phyloP scores from a whole-genome alignment of 2,329 filamentous ascomycete genomes.

The Emericellopsis atlantica region DNA sequence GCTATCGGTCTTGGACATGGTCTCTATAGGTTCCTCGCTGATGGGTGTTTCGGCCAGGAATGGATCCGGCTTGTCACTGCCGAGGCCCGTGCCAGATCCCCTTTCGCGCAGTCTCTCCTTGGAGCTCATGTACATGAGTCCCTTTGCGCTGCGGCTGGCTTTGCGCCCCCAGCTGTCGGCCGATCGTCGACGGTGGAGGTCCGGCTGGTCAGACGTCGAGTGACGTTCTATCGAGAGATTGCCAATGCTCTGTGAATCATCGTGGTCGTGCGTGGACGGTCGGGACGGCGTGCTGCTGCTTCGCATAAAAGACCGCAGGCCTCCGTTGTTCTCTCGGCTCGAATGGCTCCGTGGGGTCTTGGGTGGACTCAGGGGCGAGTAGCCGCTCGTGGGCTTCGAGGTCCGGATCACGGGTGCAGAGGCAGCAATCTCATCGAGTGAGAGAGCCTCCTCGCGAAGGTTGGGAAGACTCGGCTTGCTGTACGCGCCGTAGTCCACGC shows the following conservation, averaged over 20 bases:
- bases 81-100: conserved; percentile 9
- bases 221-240: conserved; percentile 51
- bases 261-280: conserved; percentile 43
- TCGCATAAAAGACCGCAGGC: conserved; percentile 48
- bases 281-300: conserved; percentile 30
- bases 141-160: conserved; percentile 33
- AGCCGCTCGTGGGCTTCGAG: conserved; percentile 66
- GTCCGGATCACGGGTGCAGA: conserved; percentile 66
- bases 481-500: conserved; percentile 62
- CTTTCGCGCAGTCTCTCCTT: conserved; percentile 53
- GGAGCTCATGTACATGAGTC: conserved; percentile 63
- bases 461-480: conserved; percentile 37
- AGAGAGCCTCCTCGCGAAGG: conserved; percentile 26
- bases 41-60: conserved; percentile 41
- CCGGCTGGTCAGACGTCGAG: conserved; percentile 33
- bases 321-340: conserved; percentile 34
- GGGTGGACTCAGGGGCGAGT: conserved; percentile 56
- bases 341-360: conserved; percentile 31
- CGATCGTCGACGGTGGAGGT: conserved; percentile 37
- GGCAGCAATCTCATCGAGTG: conserved; percentile 48
- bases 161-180: conserved; percentile 53
- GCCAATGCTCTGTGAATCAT: conserved; percentile 49
- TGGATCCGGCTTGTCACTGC: conserved; percentile 27
- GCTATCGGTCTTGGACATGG: conserved; percentile 17
- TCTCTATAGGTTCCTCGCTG: conserved; percentile 35